phyloP scores from a whole-genome alignment of 2,329 filamentous ascomycete species.

The Apiospora koreana region DNA sequence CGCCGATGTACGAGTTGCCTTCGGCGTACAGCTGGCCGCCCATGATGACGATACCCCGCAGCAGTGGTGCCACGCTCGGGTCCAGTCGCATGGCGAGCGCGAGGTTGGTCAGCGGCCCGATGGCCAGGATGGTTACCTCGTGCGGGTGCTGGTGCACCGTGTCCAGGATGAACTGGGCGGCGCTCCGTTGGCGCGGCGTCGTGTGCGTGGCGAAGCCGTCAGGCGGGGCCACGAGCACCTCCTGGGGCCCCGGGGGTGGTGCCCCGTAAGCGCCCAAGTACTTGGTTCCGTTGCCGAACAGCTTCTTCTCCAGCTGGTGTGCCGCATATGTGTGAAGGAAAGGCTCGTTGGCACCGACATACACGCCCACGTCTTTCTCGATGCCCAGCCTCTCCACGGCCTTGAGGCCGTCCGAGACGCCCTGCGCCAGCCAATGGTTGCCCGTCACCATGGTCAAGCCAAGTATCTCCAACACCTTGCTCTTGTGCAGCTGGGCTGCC shows the following conservation, averaged over 20 bases:
- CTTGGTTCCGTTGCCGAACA: background rate
- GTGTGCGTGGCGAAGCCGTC: constrained; percentile 6
- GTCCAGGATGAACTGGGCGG: constrained; percentile 1
- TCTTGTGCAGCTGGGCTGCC: constrained; percentile 4
- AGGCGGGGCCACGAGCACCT: background rate
- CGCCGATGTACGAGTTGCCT: constrained; percentile 3
- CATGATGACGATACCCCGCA: background rate
- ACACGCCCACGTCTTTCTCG: background rate
- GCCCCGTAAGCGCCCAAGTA: background rate
- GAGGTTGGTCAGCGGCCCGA: background rate
- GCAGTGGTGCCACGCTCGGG: background rate
- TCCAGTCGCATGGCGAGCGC: background rate
- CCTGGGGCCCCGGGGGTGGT: background rate
- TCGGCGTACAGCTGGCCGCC: background rate
- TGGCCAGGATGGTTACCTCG: background rate
- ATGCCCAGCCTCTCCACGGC: background rate
- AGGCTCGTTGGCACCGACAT: background rate
- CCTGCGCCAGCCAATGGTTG: constrained; percentile 6
- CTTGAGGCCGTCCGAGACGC: constrained; percentile 5
- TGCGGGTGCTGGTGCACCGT: background rate
- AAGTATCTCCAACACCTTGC: background rate
- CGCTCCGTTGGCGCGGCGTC: background rate
- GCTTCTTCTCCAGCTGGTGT: background rate
- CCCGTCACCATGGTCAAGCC: background rate
- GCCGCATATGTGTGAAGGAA: background rate